phyloP scores from a whole-genome alignment of 805 yeast species.

The Kregervanrija delftensis region DNA sequence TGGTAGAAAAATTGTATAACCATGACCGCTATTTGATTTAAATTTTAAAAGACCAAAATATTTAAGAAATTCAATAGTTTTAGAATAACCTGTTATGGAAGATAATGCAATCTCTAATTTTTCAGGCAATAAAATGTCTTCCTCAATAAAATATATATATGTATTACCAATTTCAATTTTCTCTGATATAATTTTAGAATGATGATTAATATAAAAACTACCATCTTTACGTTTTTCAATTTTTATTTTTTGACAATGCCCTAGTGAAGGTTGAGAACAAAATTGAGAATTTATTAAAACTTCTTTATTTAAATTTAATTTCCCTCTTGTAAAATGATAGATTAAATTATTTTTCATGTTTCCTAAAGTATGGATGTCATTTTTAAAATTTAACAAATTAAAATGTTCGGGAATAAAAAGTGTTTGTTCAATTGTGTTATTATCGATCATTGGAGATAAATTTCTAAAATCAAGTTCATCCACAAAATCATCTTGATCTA shows the following conservation, averaged over 20 bases:
- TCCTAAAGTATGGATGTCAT: slow-evolving; percentile 5
- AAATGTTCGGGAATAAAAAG: slow-evolving; percentile 46
- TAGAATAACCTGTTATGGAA: slow-evolving; percentile 49
- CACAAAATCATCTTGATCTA: slow-evolving; percentile 57
- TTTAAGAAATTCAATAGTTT: slow-evolving; percentile 52
- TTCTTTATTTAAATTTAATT: slow-evolving; percentile 31
- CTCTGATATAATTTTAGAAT: slow-evolving; percentile 35
- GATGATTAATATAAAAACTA: slow-evolving; percentile 46
- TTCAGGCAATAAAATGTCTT: slow-evolving; percentile 55
- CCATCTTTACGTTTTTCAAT: slow-evolving; percentile 27
- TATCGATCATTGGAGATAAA: slow-evolving; percentile 50
- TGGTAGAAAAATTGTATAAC: slow-evolving; percentile 76
- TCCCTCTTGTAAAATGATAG: slow-evolving; percentile 58
- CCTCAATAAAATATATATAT: slow-evolving; percentile 57
- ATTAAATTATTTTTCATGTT: slow-evolving; percentile 32
- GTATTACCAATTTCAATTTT: slow-evolving; percentile 54
- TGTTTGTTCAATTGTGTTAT: slow-evolving; percentile 45
- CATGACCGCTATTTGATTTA: slow-evolving; percentile 38
- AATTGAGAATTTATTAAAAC: slow-evolving; percentile 42
- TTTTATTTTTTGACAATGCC: slow-evolving; percentile 61
- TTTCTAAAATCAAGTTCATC: slow-evolving; percentile 61
- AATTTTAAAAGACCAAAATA: slow-evolving; percentile 46
- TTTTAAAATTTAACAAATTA: slow-evolving; percentile 16
- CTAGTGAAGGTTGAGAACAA: slow-evolving; percentile 45
- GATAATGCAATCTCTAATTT: slow-evolving; percentile 61